Percentiles rank a stretch among this genome's conserved stretches.
Conservation (phyloP, 2,329 filamentous ascomycete genomes). For the Ciborinia camelliae region DNA sequence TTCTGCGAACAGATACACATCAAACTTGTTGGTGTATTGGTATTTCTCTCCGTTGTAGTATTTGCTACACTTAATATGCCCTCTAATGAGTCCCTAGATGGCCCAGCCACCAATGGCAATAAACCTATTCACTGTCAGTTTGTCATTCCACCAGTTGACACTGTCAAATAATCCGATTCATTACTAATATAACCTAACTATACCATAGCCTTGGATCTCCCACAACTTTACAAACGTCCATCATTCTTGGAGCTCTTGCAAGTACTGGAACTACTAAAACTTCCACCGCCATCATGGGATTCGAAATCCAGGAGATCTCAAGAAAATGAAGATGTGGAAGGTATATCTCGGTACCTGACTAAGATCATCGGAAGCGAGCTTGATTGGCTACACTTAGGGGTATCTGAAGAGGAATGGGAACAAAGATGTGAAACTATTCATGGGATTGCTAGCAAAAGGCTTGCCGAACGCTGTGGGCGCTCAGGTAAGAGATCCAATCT, state of each 20-base stretch:
- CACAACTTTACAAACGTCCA: constrained; percentile 78
- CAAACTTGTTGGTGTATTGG: neutral
- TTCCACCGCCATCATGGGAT: constrained; percentile 68
- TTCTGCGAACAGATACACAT: neutral
- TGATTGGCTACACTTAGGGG: constrained; percentile 55
- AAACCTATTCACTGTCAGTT: constrained; percentile 16
- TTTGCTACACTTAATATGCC: constrained; percentile 1
- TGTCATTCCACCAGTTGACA: neutral
- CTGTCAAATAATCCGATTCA: no score
- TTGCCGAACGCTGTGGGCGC: constrained; percentile 83
- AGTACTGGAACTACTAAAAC: constrained; percentile 62
- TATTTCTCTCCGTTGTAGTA: neutral
- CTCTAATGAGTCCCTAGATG: constrained; percentile 8
- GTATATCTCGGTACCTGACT: constrained; percentile 63
- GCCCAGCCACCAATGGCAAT: neutral
- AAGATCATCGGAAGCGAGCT: constrained; percentile 65
- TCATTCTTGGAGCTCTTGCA: constrained; percentile 59
- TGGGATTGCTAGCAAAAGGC: constrained; percentile 72
- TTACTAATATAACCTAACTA: neutral
- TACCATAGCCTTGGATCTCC: constrained; percentile 63
- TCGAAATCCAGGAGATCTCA: constrained; percentile 31
- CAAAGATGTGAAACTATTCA: constrained; percentile 67
- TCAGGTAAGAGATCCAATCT: constrained; percentile 46
- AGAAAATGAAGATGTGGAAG: constrained; percentile 44
- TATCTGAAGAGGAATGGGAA: constrained; percentile 19